These are phyloP conservation scores for Mycena floridula DNA, from an alignment of 768 basidiomycete genomes.

Conservation along the genomic window DNA sequence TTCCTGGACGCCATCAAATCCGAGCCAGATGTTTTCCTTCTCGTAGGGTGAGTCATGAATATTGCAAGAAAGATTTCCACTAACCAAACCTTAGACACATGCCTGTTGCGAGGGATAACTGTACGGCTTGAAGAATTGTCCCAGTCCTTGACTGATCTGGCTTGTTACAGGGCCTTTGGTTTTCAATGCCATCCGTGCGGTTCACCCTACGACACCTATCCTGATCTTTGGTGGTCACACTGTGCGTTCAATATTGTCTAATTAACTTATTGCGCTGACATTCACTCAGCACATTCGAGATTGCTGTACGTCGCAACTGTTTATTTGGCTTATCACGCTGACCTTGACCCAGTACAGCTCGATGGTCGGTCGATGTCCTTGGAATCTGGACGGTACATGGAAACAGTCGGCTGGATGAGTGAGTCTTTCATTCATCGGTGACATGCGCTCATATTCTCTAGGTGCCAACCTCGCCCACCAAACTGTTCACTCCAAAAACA, in stretches of 20 bases:
- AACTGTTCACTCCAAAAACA: conserved; percentile 34
- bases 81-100: conserved; percentile 55
- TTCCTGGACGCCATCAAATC: conserved; percentile 74
- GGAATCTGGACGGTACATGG: conserved; percentile 88
- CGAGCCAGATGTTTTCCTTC: conserved; percentile 77
- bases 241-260: background rate
- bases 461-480: conserved; percentile 45
- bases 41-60: conserved; percentile 45
- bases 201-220: conserved; percentile 74
- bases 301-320: conserved; percentile 44
- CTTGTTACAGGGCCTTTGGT: conserved; percentile 57
- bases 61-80: background rate
- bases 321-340: background rate
- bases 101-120: conserved; percentile 68
- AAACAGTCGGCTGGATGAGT: conserved; percentile 85
- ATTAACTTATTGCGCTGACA: too few species aligned
- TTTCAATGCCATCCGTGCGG: conserved; percentile 63
- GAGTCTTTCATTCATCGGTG: conserved; percentile 12
- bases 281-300: conserved; percentile 82
- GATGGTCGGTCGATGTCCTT: conserved; percentile 75
- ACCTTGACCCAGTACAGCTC: conserved; percentile 39
- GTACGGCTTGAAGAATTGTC: conserved; percentile 27
- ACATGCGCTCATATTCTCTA: conserved; percentile 17
- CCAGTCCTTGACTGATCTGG: background rate
- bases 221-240: conserved; percentile 80